Evolutionary conservation across 2,329 filamentous ascomycete species (phyloP).

Genomic region (Apiospora marii): DNA sequence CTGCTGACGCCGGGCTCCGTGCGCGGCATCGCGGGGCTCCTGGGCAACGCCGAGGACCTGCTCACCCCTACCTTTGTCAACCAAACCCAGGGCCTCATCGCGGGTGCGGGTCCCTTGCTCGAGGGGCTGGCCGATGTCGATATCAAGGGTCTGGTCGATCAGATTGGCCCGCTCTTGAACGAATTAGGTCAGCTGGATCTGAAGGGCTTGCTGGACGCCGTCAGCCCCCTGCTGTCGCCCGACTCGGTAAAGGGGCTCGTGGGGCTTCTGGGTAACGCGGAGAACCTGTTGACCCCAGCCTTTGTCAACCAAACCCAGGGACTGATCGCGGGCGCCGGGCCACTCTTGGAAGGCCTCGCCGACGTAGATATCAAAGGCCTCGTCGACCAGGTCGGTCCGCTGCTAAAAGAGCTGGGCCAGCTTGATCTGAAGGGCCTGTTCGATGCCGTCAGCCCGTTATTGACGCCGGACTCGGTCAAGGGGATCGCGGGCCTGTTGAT

Average conservation of each 20-base stretch:
- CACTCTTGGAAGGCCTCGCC: slow-evolving; percentile 36
- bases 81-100: slow-evolving; percentile 36
- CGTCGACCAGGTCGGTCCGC: slow-evolving; percentile 35
- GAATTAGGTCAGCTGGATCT: slow-evolving; percentile 43
- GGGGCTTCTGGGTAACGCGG: slow-evolving; percentile 47
- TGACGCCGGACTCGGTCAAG: slow-evolving; percentile 39
- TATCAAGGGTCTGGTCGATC: slow-evolving; percentile 42
- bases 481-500: slow-evolving; percentile 38
- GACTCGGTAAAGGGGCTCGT: slow-evolving; percentile 41
- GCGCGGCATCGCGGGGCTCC: slow-evolving; percentile 40
- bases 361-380: slow-evolving; percentile 35
- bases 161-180: slow-evolving; percentile 45
- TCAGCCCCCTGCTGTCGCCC: slow-evolving; percentile 44
- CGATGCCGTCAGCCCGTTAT: slow-evolving; percentile 41
- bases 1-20: slow-evolving; percentile 42
- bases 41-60: slow-evolving; percentile 36
- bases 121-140: slow-evolving; percentile 40
- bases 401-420: slow-evolving; percentile 36
- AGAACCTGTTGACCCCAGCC: slow-evolving; percentile 43
- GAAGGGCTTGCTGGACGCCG: slow-evolving; percentile 42
- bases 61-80: slow-evolving; percentile 32
- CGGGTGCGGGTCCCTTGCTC: slow-evolving; percentile 27
- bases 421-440: slow-evolving; percentile 35
- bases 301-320: slow-evolving; percentile 35
- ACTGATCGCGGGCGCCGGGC: slow-evolving; percentile 37